Evolutionary conservation across 352 stramenopile species (phyloP), one percentile per base, ranked within the genome.

Genomic region (Pythium dissimile): DNA sequence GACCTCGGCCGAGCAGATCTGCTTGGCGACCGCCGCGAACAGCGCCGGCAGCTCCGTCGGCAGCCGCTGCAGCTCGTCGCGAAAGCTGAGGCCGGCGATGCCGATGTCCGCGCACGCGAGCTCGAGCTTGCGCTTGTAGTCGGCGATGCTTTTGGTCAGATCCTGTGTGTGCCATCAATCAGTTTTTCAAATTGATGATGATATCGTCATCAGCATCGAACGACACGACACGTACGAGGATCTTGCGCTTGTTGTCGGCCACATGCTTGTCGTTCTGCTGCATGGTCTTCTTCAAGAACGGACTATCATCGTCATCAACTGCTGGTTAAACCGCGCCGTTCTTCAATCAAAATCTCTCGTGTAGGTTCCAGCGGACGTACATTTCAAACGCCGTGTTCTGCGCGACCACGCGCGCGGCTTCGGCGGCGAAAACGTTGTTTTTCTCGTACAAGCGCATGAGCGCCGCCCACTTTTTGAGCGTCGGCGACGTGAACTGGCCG

Each of bases 231-330:
- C 71, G 60, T 46, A 92, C 83, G 46, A 70, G 59, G 38, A 84
- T 79, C 58, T 93, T 93, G 54, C 79, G 73, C 47, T 89, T 89
- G 59, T 89, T 89, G 67, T 93, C 78, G 27, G 70, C 73, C 15
- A 89, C 69, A 52, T 90, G 79, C 48, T 93, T 93, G 18, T 93
- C 80, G 43, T 93, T 87, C 55, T 89, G 77, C 58, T 87, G 70
- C 30, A 91, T 89, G 16, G 72, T 73, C 35, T 87, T 91, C 44
- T 84, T 89, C 44, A 89, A 52, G 24, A 88, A 88, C 20, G 83
- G 83, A 59, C 83, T 93, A 42, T 24, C 35, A 57, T 24, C 1
- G 16, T 18, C 9, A 53, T 16, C 21, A 51, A 37, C 20, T 2
- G 18, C n/a, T 20, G n/a, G n/a, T 37, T 31, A 38, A 24, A 5